A percentile compares a stretch with the other conserved stretches of the same genome.
Conservation (phyloP, 1,284 basidiomycete genomes). For the Agaricales sp. region DNA sequence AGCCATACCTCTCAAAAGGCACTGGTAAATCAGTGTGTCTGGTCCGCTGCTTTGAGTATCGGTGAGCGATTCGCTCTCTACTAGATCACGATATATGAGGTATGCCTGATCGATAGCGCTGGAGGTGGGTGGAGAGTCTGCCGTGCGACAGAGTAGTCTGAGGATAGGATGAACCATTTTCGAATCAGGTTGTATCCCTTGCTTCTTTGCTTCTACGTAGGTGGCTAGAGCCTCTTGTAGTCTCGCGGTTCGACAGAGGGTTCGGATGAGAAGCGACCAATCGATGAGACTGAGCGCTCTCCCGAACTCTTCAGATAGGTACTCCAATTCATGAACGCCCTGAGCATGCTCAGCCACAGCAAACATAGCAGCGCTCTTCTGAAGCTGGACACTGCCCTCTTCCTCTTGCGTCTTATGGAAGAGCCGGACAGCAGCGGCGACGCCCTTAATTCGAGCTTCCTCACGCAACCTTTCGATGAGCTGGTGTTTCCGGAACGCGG, state of each 20-base stretch:
- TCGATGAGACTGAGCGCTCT: conserved; percentile 28
- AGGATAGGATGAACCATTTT: conserved; percentile 43
- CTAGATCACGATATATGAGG: conserved; percentile 36
- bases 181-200: conserved; percentile 34
- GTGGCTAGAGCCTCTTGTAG: conserved; percentile 30
- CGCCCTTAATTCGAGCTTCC: background rate
- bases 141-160: conserved; percentile 16
- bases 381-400: background rate
- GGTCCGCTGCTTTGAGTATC: conserved; percentile 25
- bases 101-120: conserved; percentile 37
- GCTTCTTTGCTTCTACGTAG: conserved; percentile 32
- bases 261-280: conserved; percentile 44
- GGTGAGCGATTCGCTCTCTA: conserved; percentile 13
- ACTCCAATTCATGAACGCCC: conserved; percentile 25
- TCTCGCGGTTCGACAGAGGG: conserved; percentile 27
- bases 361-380: conserved; percentile 34
- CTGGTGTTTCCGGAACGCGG: background rate
- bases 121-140: conserved; percentile 26
- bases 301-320: conserved; percentile 29
- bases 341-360: conserved; percentile 34
- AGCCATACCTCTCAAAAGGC: conserved; percentile 44
- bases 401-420: background rate
- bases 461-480: background rate
- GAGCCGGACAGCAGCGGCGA: background rate
- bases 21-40: conserved; percentile 42